phyloP scores from a whole-genome alignment of 352 stramenopile species.

The Phytophthora pseudosyringae region DNA sequence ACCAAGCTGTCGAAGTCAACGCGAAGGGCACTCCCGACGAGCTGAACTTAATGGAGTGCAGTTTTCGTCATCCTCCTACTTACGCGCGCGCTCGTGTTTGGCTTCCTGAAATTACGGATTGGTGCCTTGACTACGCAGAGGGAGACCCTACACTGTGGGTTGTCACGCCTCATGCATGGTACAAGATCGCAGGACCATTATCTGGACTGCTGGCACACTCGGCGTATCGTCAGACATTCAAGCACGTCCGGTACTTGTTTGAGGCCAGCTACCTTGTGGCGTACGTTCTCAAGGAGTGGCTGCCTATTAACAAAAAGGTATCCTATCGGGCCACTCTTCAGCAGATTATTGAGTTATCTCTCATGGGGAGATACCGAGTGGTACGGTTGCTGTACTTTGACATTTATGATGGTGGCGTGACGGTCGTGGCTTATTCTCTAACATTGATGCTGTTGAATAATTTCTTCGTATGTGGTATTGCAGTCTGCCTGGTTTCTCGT shows the following conservation, averaged over 20 bases:
- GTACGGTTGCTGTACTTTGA: constrained; percentile 38
- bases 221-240: constrained; percentile 77
- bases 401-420: constrained; percentile 13
- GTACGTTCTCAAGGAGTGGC: constrained; percentile 86
- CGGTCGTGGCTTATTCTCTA: constrained; percentile 28
- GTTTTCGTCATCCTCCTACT: constrained; percentile 70
- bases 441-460: constrained; percentile 24
- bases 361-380: constrained; percentile 77
- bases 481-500: constrained; percentile 86
- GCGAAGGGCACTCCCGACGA: constrained; percentile 63
- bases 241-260: constrained; percentile 79
- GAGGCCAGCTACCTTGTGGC: constrained; percentile 86
- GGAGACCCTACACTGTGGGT: constrained; percentile 87
- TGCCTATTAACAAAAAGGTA: constrained; percentile 88
- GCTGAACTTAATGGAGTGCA: constrained; percentile 81
- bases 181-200: constrained; percentile 84
- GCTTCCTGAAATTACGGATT: constrained; percentile 87
- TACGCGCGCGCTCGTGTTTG: constrained; percentile 76
- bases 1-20: constrained; percentile 54
- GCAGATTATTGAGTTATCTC: constrained; percentile 80
- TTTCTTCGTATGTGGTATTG: constrained; percentile 6
- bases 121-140: constrained; percentile 88
- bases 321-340: constrained; percentile 85
- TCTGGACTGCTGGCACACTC: constrained; percentile 76
- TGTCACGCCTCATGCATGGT: constrained; percentile 83